Evolutionary conservation across 345 rosid genomes (phyloP).

Genomic region (Linum lewisii): DNA sequence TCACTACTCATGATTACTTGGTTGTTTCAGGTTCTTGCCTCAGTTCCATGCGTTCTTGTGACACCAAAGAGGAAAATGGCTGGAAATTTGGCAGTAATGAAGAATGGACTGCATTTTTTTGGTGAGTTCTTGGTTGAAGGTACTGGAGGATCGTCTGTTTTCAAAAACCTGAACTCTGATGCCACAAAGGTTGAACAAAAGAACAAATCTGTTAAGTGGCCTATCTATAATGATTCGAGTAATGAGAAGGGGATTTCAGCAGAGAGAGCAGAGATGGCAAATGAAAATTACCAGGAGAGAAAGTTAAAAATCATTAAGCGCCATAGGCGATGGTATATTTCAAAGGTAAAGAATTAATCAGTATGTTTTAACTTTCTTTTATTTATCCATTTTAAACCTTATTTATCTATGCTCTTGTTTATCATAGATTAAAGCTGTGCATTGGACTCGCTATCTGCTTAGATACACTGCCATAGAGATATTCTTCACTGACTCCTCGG

Average conservation of each 20-base stretch:
- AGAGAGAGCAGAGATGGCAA: conserved; percentile 31
- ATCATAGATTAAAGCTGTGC: conserved; percentile 67
- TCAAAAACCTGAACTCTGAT: conserved; percentile 57
- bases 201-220: conserved; percentile 49
- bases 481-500: conserved; percentile 61
- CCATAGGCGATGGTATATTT: conserved; percentile 80
- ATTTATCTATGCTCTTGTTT: conserved; percentile 16
- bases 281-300: conserved; percentile 37
- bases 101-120: conserved; percentile 75
- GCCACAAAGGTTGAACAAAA: conserved; percentile 46
- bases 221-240: conserved; percentile 31
- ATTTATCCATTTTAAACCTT: conserved; percentile 2
- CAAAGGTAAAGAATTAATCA: conserved; percentile 43
- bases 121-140: conserved; percentile 92
- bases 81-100: conserved; percentile 77
- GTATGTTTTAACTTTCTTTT: conserved; percentile 14
- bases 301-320: conserved; percentile 62
- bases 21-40: conserved; percentile 55
- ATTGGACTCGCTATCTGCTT: conserved; percentile 94
- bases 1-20: conserved; percentile 14
- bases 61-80: conserved; percentile 90
- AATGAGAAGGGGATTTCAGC: conserved; percentile 34
- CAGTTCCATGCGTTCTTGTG: conserved; percentile 77
- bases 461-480: conserved; percentile 83
- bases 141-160: conserved; percentile 76